Conservation (phyloP, 768 basidiomycete genomes). For the Clathrus columnatus region DNA sequence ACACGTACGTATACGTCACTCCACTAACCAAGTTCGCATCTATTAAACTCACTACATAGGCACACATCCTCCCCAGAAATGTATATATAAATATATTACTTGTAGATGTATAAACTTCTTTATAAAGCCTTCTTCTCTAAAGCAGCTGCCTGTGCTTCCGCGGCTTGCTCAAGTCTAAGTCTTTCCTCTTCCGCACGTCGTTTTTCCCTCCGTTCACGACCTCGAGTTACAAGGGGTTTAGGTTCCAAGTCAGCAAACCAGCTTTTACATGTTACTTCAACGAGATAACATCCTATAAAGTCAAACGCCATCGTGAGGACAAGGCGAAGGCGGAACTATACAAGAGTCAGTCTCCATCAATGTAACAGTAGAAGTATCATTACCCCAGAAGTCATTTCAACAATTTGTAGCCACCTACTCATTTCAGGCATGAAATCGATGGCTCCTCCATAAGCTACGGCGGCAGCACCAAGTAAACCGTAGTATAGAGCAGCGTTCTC, state of each 20-base stretch:
- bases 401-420: conserved; percentile 94
- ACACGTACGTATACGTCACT: too few relatives aligned
- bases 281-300: conserved; percentile 78
- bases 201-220: conserved; percentile 69
- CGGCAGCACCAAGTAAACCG: conserved; percentile 81
- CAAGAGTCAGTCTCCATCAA: background rate
- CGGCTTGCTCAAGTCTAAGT: conserved; percentile 14
- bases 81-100: background rate
- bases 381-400: conserved; percentile 75
- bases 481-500: conserved; percentile 93
- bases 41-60: background rate
- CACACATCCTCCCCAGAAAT: too few relatives aligned
- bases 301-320: conserved; percentile 79
- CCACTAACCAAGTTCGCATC: background rate
- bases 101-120: background rate
- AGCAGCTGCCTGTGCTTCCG: conserved; percentile 10
- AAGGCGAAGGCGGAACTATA: conserved; percentile 75
- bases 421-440: conserved; percentile 93
- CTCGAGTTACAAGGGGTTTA: conserved; percentile 73
- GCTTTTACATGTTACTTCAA: conserved; percentile 76
- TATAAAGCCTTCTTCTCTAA: conserved; percentile 32
- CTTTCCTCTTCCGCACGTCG: conserved; percentile 33
- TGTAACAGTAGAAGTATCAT: too few relatives aligned
- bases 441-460: conserved; percentile 88
- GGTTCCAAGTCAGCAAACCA: conserved; percentile 87